Evolutionary conservation across 2,329 filamentous ascomycete species (phyloP).

Genomic region (Ophiostoma montium): DNA sequence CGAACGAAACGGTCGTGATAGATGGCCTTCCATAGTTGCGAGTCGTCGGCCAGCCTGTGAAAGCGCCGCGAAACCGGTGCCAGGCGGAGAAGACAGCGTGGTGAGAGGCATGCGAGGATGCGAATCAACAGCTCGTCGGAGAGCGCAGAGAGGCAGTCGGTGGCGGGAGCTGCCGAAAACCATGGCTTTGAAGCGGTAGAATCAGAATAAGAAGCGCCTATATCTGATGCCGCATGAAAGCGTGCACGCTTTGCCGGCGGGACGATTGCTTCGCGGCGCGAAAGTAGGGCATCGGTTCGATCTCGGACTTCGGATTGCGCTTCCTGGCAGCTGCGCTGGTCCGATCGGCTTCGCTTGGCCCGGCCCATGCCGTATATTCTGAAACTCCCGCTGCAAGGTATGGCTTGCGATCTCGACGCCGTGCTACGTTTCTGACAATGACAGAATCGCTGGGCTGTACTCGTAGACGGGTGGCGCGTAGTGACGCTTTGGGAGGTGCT

Average conservation of each 20-base stretch:
- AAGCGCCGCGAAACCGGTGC: constrained; percentile 62
- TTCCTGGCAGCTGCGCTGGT: neutral
- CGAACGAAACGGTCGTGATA: constrained; percentile 83
- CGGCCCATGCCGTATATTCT: neutral
- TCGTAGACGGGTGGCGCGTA: no score
- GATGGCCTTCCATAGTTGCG: constrained; percentile 78
- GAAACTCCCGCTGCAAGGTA: no score
- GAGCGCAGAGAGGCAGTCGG: constrained; percentile 56
- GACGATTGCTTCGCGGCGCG: neutral
- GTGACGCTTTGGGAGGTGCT: no score
- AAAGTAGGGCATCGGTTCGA: neutral
- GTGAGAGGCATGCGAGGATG: constrained; percentile 63
- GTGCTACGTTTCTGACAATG: no score
- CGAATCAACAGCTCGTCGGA: constrained; percentile 83
- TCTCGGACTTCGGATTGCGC: neutral
- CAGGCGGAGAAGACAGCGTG: constrained; percentile 49
- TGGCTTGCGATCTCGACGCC: no score
- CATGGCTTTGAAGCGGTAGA: no score
- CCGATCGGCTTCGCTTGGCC: neutral
- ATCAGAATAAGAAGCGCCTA: neutral
- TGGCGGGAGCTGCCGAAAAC: neutral
- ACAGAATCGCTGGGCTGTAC: no score
- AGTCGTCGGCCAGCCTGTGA: constrained; percentile 58
- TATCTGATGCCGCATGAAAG: neutral
- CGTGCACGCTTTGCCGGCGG: neutral